Conservation (phyloP, 257 asterid genomes). For the Scutellaria minor region DNA sequence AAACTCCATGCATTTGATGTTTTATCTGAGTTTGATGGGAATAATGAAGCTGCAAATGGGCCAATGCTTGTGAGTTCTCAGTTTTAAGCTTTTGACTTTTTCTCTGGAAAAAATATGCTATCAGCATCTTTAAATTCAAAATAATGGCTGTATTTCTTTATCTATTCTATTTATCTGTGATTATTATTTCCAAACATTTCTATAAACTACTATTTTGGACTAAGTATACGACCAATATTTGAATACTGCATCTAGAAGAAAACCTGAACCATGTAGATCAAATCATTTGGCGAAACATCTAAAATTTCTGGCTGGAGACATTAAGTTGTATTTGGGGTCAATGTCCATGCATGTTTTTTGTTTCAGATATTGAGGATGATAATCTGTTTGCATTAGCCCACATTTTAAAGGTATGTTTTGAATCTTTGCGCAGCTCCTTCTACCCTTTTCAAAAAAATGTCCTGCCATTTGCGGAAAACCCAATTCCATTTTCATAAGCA, state of each 20-base stretch:
- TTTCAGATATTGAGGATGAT: constrained; percentile 18
- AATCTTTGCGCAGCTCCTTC: background rate
- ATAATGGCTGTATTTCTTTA: constrained; percentile 12
- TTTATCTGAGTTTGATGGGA: constrained; percentile 94
- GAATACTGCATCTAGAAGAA: constrained; percentile 8
- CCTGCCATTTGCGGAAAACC: constrained; percentile 8
- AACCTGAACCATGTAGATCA: constrained; percentile 16
- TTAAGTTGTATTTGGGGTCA: constrained; percentile 16
- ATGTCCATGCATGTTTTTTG: background rate
- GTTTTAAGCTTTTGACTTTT: constrained; percentile 26
- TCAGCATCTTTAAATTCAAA: background rate
- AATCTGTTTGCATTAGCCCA: constrained; percentile 1
- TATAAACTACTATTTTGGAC: constrained; percentile 5
- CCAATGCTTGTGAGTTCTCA: constrained; percentile 83
- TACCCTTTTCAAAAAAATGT: constrained; percentile 14
- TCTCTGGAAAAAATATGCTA: constrained; percentile 13
- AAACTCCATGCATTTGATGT: constrained; percentile 97
- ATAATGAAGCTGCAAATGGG: constrained; percentile 75
- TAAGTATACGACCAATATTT: constrained; percentile 9
- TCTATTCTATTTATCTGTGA: background rate
- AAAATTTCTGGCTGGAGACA: constrained; percentile 8
- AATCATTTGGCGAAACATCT: constrained; percentile 3
- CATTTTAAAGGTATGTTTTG: background rate
- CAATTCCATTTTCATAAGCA: constrained; percentile 19
- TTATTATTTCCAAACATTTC: constrained; percentile 1